phyloP scores from a whole-genome alignment of 345 rosid genomes.

The Bretschneidera sinensis region DNA sequence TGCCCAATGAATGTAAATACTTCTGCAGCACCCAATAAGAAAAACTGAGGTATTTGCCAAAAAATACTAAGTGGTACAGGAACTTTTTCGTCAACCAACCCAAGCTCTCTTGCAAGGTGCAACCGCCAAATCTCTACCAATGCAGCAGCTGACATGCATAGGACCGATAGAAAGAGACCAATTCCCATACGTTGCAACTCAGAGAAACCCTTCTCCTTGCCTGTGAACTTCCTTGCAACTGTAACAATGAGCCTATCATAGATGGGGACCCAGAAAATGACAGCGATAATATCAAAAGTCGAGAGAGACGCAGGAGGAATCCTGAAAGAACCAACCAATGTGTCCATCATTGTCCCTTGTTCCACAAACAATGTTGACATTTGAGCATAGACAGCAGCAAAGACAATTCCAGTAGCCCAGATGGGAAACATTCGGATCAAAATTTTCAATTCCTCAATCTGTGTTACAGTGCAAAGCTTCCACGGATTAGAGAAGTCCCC shows the following conservation, averaged over 20 bases:
- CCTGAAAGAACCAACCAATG: slow-evolving; percentile 70
- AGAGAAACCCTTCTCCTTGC: slow-evolving; percentile 83
- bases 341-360: slow-evolving; percentile 88
- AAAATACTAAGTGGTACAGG: slow-evolving; percentile 70
- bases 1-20: slow-evolving; percentile 78
- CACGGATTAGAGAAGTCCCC: slow-evolving; percentile 61
- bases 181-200: slow-evolving; percentile 92
- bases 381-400: slow-evolving; percentile 81
- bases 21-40: slow-evolving; percentile 85
- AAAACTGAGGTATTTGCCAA: slow-evolving; percentile 94
- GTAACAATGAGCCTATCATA: slow-evolving; percentile 77
- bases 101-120: slow-evolving; percentile 67
- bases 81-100: slow-evolving; percentile 41
- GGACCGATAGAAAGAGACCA: slow-evolving; percentile 69
- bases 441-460: slow-evolving; percentile 92
- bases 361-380: slow-evolving; percentile 93
- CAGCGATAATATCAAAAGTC: slow-evolving; percentile 68
- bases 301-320: slow-evolving; percentile 91
- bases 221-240: slow-evolving; percentile 69
- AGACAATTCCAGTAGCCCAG: slow-evolving; percentile 88
- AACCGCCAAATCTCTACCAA: slow-evolving; percentile 67
- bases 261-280: slow-evolving; percentile 82
- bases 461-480: slow-evolving; percentile 88
- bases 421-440: slow-evolving; percentile 89
- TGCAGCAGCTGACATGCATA: slow-evolving; percentile 83